Conservation (phyloP, 371 early-diverging fungal species). For the Circinella umbellata region DNA sequence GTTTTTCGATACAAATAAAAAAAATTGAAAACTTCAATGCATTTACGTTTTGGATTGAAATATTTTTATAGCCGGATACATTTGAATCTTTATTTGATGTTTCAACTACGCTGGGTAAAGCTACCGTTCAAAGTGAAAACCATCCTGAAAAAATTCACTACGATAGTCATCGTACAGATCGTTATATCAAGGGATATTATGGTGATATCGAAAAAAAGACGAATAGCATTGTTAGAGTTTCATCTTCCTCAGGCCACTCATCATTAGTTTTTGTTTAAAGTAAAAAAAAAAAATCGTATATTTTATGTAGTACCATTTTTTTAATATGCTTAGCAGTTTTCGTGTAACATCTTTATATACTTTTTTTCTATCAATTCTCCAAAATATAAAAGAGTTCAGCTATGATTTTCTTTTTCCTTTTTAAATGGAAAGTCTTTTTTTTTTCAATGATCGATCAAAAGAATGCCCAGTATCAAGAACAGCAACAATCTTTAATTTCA, state of each 20-base stretch:
- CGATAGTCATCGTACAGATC: neutral
- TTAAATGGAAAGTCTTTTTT: too few relatives aligned
- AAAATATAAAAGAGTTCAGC: too few relatives aligned
- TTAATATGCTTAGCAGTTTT: neutral
- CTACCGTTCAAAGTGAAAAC: neutral
- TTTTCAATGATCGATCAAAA: too few relatives aligned
- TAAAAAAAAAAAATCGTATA: neutral
- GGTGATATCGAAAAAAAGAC: constrained; percentile 3
- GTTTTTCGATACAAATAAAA: too few relatives aligned
- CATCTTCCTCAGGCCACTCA: too few relatives aligned
- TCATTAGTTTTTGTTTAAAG: neutral
- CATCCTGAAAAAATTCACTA: constrained; percentile 9
- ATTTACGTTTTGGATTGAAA: too few relatives aligned
- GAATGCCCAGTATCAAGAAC: too few relatives aligned
- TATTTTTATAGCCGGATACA: neutral
- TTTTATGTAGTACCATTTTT: neutral
- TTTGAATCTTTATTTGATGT: neutral
- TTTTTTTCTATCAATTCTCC: too few relatives aligned
- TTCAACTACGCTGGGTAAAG: neutral
- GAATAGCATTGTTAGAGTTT: neutral
- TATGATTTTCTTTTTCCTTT: too few relatives aligned
- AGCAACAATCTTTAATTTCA: too few relatives aligned
- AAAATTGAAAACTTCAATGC: too few relatives aligned
- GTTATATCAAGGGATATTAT: neutral
- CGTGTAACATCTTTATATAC: neutral